Conservation (phyloP, 345 rosid species). For the Camelina hispida region DNA sequence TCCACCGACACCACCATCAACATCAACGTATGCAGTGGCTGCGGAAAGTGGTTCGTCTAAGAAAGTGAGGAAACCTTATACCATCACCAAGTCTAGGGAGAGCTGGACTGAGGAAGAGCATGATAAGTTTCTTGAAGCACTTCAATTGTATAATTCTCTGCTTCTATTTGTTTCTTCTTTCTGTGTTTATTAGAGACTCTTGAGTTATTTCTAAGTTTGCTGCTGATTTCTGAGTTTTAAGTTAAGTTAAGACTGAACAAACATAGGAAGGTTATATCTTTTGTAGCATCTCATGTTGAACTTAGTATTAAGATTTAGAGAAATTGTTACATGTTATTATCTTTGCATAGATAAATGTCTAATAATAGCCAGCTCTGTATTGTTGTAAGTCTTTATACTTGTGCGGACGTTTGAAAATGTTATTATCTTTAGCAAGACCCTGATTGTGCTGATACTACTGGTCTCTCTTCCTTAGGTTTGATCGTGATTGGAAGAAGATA, state of each 20-base stretch:
- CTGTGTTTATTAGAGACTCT: background rate
- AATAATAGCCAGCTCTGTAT: background rate
- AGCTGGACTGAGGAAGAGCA: constrained; percentile 99
- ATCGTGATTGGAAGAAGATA: constrained; percentile 98
- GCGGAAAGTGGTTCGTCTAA: constrained; percentile 53
- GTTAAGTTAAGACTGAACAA: background rate
- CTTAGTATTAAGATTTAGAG: background rate
- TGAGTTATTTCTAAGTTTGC: background rate
- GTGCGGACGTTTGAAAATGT: background rate
- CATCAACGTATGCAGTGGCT: constrained; percentile 42
- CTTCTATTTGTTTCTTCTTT: background rate
- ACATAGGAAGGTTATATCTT: background rate
- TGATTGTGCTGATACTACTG: constrained; percentile 3
- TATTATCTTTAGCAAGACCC: background rate
- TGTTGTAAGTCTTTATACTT: background rate
- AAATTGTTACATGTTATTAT: background rate
- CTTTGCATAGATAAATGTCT: background rate
- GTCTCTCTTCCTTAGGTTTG: constrained; percentile 65
- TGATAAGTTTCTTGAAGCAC: constrained; percentile 98
- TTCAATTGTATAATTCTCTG: constrained; percentile 65
- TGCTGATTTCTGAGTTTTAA: background rate
- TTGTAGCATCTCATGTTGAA: background rate
- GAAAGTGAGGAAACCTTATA: constrained; percentile 94
- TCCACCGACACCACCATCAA: constrained; percentile 47
- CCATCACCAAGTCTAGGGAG: constrained; percentile 98